phyloP scores from a whole-genome alignment of 1,284 basidiomycete species.

The Coriolopsis trogii region DNA sequence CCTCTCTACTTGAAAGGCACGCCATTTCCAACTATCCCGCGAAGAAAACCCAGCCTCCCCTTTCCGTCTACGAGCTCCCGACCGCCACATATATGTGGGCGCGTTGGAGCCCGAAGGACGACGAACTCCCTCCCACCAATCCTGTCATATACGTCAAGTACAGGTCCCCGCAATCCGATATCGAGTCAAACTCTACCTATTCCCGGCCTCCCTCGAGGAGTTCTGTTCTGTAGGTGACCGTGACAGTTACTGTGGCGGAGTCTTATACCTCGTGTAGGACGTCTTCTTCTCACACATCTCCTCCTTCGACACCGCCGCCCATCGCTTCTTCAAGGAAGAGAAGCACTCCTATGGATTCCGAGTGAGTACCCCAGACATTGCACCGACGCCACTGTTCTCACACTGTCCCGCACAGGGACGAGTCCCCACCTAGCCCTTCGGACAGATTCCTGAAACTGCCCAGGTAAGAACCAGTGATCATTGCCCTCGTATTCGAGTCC shows the following conservation, averaged over 20 bases:
- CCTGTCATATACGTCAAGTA: constrained; percentile 31
- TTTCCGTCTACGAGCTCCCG: constrained; percentile 37
- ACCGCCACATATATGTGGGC: constrained; percentile 44
- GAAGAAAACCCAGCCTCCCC: constrained; percentile 11
- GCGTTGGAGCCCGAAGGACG: constrained; percentile 35
- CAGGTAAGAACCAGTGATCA: constrained; percentile 13
- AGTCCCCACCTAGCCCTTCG: constrained; percentile 17
- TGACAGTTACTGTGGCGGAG: background rate
- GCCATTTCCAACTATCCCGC: constrained; percentile 7
- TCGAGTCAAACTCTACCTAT: constrained; percentile 4
- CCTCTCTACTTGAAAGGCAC: constrained; percentile 4
- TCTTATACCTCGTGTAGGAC: constrained; percentile 4
- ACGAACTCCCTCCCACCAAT: constrained; percentile 15
- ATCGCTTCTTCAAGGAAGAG: constrained; percentile 17
- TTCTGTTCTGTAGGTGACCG: constrained; percentile 8
- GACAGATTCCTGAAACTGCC: constrained; percentile 25
- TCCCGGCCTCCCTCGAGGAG: constrained; percentile 5
- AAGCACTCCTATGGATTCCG: constrained; percentile 22
- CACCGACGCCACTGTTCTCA: constrained; percentile 10
- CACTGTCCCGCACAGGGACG: background rate
- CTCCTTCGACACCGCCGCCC: constrained; percentile 10
- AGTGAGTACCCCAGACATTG: constrained; percentile 15
- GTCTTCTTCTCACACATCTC: constrained; percentile 3
- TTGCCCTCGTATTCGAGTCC: background rate
- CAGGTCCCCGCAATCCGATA: constrained; percentile 9